Percentiles rank a stretch among this genome's conserved stretches.
These are phyloP conservation scores for Aureobasidium sp. DNA, from an alignment of 2,329 filamentous ascomycete genomes.

Conservation along the genomic window DNA sequence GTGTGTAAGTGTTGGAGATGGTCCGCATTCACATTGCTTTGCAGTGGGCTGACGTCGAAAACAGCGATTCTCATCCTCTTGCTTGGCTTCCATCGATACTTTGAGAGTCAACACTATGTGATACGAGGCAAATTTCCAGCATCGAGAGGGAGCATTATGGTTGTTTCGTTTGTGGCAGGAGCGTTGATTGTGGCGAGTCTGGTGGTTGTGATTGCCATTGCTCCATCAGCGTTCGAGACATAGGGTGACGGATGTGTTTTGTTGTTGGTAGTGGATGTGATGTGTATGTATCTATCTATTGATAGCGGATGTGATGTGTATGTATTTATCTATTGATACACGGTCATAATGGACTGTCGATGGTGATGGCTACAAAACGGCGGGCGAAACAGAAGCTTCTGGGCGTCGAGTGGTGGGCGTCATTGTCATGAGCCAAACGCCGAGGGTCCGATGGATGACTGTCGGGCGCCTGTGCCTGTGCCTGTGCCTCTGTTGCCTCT, in stretches of 20 bases:
- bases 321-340: background rate
- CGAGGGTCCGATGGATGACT: background rate
- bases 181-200: conserved; percentile 53
- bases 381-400: conserved; percentile 1
- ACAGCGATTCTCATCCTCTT: conserved; percentile 63
- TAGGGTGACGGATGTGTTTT: background rate
- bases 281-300: background rate
- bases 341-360: background rate
- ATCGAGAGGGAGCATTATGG: conserved; percentile 64
- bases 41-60: background rate
- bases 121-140: conserved; percentile 74
- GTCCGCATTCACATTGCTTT: background rate
- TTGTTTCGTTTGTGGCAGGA: conserved; percentile 59
- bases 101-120: conserved; percentile 72
- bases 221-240: conserved; percentile 40
- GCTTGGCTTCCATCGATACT: conserved; percentile 71
- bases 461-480: too few relatives aligned
- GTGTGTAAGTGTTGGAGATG: conserved; percentile 39
- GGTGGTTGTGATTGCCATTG: conserved; percentile 52
- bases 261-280: background rate
- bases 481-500: background rate
- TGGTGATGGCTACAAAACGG: background rate
- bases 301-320: background rate
- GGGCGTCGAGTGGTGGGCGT: conserved; percentile 5
- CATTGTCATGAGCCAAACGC: conserved; percentile 1